Evolutionary conservation across 1,139 yeast genomes (phyloP).

Genomic region (Scheffersomyces illinoinensis): DNA sequence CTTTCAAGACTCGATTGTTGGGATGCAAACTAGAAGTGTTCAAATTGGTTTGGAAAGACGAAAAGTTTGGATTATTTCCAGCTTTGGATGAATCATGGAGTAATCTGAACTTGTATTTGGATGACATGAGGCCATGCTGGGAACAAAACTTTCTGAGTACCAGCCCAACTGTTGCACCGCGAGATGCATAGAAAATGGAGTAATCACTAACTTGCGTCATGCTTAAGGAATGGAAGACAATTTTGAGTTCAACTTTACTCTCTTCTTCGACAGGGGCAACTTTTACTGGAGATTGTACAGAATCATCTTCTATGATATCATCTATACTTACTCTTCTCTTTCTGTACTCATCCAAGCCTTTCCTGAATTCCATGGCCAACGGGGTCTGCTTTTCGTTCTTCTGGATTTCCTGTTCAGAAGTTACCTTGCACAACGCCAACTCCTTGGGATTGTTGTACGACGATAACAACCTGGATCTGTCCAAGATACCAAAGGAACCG

Average conservation of each 20-base stretch:
- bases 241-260: constrained; percentile 1
- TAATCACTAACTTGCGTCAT: constrained; percentile 1
- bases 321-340: constrained; percentile 6
- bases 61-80: background rate
- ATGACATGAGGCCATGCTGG: constrained; percentile 27
- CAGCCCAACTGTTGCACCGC: constrained; percentile 28
- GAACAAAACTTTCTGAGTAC: constrained; percentile 35
- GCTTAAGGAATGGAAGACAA: background rate
- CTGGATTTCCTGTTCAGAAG: constrained; percentile 32
- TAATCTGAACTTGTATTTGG: constrained; percentile 21
- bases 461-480: constrained; percentile 51
- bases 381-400: constrained; percentile 48
- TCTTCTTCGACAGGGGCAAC: background rate
- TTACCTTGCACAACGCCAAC: constrained; percentile 56
- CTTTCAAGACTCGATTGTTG: constrained; percentile 8
- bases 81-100: background rate
- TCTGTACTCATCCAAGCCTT: constrained; percentile 18
- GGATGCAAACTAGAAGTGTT: background rate
- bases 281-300: background rate
- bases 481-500: constrained; percentile 70
- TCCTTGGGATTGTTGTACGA: constrained; percentile 68
- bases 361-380: constrained; percentile 46
- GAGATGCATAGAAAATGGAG: constrained; percentile 5
- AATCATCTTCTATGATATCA: constrained; percentile 3
- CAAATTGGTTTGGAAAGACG: background rate